These are phyloP conservation scores for Vitis rotundifolia DNA, from an alignment of 164 flowering plant species.

Conservation along the genomic window DNA sequence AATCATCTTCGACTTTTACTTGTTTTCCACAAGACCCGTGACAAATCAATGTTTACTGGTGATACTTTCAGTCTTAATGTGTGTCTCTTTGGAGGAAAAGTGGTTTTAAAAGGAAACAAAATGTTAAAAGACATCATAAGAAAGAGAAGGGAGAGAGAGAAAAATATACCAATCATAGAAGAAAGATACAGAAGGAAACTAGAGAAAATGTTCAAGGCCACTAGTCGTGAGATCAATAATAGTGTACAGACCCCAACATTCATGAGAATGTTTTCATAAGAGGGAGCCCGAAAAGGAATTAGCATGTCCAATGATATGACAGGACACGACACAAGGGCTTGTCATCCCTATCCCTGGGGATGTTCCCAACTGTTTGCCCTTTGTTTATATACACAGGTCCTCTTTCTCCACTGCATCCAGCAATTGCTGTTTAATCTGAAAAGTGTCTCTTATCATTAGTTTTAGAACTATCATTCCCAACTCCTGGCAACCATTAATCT, in stretches of 20 bases:
- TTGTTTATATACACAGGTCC: not conserved
- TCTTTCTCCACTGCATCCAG: not conserved
- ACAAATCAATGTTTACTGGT: conserved; percentile 26
- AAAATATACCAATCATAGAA: conserved; percentile 6
- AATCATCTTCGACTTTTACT: conserved; percentile 68
- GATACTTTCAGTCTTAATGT: conserved; percentile 14
- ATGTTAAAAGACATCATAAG: not conserved
- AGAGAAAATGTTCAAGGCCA: no score
- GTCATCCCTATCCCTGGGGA: not conserved
- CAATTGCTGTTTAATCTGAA: no score
- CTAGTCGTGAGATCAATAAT: no score
- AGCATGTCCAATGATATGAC: conserved; percentile 1
- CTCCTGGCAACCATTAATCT: not conserved
- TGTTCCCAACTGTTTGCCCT: not conserved
- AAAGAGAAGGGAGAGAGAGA: not conserved
- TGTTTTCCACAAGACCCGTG: conserved; percentile 18
- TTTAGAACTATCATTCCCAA: not conserved
- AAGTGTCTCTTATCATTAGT: no score
- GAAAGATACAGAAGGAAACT: not conserved
- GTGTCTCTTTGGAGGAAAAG: conserved; percentile 17
- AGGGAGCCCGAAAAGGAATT: conserved; percentile 14
- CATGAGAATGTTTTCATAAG: no score
- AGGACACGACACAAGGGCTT: not conserved
- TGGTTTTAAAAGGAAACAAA: not conserved
- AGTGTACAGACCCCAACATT: no score